Conservation (phyloP, 306 rosid species). For the Mimosa pudica region DNA sequence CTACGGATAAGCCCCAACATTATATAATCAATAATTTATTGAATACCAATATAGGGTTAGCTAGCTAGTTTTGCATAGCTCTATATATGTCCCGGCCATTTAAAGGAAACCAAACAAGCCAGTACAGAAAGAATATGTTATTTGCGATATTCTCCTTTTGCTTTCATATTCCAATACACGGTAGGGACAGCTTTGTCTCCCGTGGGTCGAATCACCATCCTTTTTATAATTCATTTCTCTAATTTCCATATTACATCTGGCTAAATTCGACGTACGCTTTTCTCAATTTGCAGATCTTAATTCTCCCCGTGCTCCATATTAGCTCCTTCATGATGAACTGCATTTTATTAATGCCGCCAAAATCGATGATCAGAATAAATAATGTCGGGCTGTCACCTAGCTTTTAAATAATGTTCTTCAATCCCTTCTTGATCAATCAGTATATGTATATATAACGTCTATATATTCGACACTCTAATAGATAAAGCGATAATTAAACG, state of each 20-base stretch:
- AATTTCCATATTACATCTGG: not conserved
- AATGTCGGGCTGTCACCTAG: not conserved
- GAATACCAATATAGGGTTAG: constrained; percentile 21
- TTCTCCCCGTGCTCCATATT: not conserved
- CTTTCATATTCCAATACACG: constrained; percentile 70
- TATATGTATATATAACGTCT: not conserved
- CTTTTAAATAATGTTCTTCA: not conserved
- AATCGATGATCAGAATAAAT: not conserved
- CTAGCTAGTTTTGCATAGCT: constrained; percentile 28
- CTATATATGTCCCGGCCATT: constrained; percentile 52
- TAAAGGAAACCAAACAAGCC: constrained; percentile 62
- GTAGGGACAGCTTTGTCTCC: constrained; percentile 84
- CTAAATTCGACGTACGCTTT: not conserved
- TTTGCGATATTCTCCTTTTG: constrained; percentile 45
- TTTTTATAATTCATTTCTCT: not conserved
- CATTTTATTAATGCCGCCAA: not conserved
- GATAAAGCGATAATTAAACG: not conserved
- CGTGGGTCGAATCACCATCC: constrained; percentile 54
- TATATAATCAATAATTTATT: constrained; percentile 25
- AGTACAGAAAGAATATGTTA: constrained; percentile 53
- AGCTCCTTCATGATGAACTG: not conserved
- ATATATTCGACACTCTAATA: not conserved
- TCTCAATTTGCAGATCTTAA: not conserved
- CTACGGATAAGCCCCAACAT: constrained; percentile 29
- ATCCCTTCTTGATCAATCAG: not conserved